These are phyloP conservation scores for Pistacia integerrima DNA, from an alignment of 345 rosid species.

Conservation along the genomic window DNA sequence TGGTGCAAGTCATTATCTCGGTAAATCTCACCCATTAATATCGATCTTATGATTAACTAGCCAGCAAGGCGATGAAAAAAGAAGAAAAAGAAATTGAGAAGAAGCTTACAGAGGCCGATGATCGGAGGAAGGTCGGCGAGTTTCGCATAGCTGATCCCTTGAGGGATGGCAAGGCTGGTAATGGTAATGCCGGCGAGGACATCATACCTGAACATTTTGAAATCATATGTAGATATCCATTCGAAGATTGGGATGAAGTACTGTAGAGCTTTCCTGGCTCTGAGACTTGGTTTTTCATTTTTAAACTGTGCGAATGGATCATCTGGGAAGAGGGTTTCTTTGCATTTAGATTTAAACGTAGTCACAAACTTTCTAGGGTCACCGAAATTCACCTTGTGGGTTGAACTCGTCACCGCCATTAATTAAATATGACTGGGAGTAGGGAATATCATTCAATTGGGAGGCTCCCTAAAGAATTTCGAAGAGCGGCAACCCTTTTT, in stretches of 20 bases:
- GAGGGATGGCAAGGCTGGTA: conserved; percentile 89
- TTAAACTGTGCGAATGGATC: conserved; percentile 69
- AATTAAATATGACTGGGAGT: too few species aligned
- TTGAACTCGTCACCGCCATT: conserved; percentile 24
- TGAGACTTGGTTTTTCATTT: conserved; percentile 20
- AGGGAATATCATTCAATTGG: too few species aligned
- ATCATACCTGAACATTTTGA: conserved; percentile 51
- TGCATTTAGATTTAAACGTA: conserved; percentile 52
- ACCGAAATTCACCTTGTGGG: conserved; percentile 49
- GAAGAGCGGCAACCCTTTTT: too few species aligned
- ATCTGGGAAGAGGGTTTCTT: conserved; percentile 80
- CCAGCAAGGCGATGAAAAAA: too few species aligned
- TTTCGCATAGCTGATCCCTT: conserved; percentile 94
- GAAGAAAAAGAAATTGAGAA: background rate
- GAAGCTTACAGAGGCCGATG: conserved; percentile 73
- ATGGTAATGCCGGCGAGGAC: conserved; percentile 92
- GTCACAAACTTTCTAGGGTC: conserved; percentile 47
- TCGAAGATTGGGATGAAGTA: conserved; percentile 76
- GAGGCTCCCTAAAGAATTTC: too few species aligned
- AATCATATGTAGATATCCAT: conserved; percentile 74
- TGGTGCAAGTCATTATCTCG: background rate
- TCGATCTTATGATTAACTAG: too few species aligned
- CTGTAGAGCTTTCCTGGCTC: conserved; percentile 38
- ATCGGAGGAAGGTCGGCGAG: conserved; percentile 80
- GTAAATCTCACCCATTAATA: background rate